Evolutionary conservation across 2,329 filamentous ascomycete genomes (phyloP).

Genomic region (Ceratocystis papillata): DNA sequence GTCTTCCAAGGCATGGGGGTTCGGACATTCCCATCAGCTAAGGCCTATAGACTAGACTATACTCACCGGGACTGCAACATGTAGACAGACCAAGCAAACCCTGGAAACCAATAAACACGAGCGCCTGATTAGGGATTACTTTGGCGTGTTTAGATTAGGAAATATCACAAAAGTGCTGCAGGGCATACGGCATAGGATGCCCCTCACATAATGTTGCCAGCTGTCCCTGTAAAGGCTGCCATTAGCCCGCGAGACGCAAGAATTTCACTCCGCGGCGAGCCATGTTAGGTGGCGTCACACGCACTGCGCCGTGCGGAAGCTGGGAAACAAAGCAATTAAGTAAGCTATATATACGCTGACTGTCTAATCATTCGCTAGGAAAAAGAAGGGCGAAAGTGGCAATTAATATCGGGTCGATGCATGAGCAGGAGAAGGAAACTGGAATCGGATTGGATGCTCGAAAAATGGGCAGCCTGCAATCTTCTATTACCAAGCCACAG

Average conservation of each 20-base stretch:
- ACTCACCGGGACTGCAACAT: no score
- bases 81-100: no score
- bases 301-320: background rate
- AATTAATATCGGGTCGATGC: background rate
- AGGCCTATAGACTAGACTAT: no score
- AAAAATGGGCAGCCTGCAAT: no score
- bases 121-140: no score
- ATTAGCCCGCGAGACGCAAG: background rate
- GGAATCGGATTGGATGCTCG: no score
- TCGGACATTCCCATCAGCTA: no score
- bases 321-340: background rate
- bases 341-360: background rate
- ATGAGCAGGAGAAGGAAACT: background rate
- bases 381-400: no score
- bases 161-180: background rate
- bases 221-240: background rate
- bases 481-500: no score
- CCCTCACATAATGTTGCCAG: background rate
- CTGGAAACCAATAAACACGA: no score
- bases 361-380: background rate
- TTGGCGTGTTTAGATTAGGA: no score
- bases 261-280: background rate
- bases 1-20: no score
- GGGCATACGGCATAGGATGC: background rate
- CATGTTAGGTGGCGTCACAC: background rate